A percentile compares a stretch with the other conserved stretches of the same genome.
phyloP scores from a whole-genome alignment of 495 filamentous ascomycete genomes.

The Aspergillus coremiiformis region DNA sequence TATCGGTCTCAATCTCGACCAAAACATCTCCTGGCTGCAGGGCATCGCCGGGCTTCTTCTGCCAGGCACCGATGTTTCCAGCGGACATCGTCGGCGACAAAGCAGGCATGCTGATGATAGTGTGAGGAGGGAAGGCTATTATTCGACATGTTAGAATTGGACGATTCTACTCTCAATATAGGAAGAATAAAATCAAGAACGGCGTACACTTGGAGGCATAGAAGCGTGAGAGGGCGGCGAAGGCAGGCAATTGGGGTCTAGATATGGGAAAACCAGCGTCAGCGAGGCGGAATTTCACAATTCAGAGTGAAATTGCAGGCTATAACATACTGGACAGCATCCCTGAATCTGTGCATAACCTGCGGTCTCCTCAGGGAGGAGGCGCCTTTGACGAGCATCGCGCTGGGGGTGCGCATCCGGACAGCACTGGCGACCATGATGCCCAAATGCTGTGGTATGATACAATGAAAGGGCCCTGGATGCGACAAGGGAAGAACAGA shows the following conservation, averaged over 20 bases:
- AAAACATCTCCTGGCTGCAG: conserved; percentile 93
- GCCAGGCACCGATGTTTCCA: conserved; percentile 95
- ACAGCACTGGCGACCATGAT: conserved; percentile 42
- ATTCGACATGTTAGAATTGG: conserved; percentile 18
- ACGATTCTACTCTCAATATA: conserved; percentile 7
- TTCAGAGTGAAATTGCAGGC: background rate
- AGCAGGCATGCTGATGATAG: conserved; percentile 94
- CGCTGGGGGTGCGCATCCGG: conserved; percentile 43
- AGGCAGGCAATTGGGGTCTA: conserved; percentile 44
- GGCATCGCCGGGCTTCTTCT: conserved; percentile 88
- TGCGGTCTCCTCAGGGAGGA: conserved; percentile 39
- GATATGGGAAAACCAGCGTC: conserved; percentile 11
- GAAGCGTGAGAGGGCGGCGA: conserved; percentile 59
- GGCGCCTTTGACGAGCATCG: conserved; percentile 39
- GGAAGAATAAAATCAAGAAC: conserved; percentile 6
- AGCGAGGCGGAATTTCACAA: conserved; percentile 9
- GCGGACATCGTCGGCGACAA: conserved; percentile 95
- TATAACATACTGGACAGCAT: conserved; percentile 33
- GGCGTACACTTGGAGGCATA: conserved; percentile 72
- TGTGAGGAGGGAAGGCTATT: conserved; percentile 82
- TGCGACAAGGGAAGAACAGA: conserved; percentile 14
- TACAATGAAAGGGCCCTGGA: conserved; percentile 23
- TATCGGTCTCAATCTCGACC: conserved; percentile 99
- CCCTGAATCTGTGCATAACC: conserved; percentile 38
- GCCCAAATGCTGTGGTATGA: conserved; percentile 26